Evolutionary conservation across 495 filamentous ascomycete species (phyloP).

Genomic region (Aspergillus nidulans): DNA sequence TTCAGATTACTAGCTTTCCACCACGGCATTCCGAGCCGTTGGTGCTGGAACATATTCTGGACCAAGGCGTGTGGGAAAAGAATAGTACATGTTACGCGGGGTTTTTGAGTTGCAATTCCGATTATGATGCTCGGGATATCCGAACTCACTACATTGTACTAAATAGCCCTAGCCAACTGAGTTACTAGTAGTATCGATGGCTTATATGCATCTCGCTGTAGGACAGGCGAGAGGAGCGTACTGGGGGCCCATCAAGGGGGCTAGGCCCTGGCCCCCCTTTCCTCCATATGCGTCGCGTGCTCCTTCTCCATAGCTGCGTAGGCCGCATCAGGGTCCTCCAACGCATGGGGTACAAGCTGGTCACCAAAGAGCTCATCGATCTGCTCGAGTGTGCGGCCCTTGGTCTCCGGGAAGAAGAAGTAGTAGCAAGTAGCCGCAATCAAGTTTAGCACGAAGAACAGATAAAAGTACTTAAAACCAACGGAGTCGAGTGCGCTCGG

Average conservation of each 20-base stretch:
- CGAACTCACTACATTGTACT: neutral
- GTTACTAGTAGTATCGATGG: neutral
- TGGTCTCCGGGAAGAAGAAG: slow-evolving; percentile 49
- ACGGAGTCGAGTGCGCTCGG: slow-evolving; percentile 43
- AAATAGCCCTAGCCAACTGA: neutral
- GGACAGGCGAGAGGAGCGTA: neutral
- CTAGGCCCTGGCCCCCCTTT: neutral
- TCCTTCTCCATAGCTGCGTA: slow-evolving; percentile 15
- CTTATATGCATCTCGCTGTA: neutral
- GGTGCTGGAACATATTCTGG: neutral
- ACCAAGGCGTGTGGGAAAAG: neutral
- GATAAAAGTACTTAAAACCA: slow-evolving; percentile 46
- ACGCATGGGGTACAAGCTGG: slow-evolving; percentile 15
- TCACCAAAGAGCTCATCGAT: slow-evolving; percentile 51
- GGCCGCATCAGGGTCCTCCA: slow-evolving; percentile 11
- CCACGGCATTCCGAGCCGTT: neutral
- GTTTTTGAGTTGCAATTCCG: neutral
- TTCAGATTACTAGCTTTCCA: too few species aligned
- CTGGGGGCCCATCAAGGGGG: too few species aligned
- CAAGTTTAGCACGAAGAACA: slow-evolving; percentile 45
- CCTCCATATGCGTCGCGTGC: neutral
- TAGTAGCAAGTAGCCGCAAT: slow-evolving; percentile 36
- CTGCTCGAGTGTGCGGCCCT: slow-evolving; percentile 46
- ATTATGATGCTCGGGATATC: neutral
- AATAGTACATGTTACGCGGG: neutral